These are phyloP conservation scores for Ogataea siamensis DNA, from an alignment of 805 yeast species.

Conservation along the genomic window DNA sequence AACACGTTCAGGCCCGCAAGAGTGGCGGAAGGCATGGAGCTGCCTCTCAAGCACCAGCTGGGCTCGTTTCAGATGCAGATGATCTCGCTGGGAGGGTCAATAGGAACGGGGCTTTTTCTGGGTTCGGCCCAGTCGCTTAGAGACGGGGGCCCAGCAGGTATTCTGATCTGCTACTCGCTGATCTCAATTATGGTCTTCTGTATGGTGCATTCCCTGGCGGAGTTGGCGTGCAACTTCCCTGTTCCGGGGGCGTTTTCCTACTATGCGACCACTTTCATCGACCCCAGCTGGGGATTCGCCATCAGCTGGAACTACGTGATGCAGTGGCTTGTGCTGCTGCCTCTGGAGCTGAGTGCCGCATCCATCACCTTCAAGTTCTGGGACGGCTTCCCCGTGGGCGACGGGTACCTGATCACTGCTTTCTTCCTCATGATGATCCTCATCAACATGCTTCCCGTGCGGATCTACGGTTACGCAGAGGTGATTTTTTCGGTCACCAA, in stretches of 20 bases:
- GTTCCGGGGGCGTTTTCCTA: slow-evolving; percentile 63
- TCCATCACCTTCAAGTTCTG: slow-evolving; percentile 53
- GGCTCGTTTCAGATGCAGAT: slow-evolving; percentile 52
- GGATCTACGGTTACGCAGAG: slow-evolving; percentile 55
- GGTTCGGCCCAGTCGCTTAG: slow-evolving; percentile 60
- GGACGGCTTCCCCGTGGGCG: slow-evolving; percentile 40
- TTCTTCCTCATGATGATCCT: slow-evolving; percentile 47
- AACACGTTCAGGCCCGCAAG: slow-evolving; percentile 31
- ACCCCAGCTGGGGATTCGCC: slow-evolving; percentile 62
- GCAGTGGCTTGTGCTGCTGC: slow-evolving; percentile 51
- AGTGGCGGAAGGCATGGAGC: slow-evolving; percentile 21
- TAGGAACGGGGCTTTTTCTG: slow-evolving; percentile 68
- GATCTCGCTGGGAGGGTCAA: slow-evolving; percentile 66
- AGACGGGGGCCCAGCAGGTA: slow-evolving; percentile 64
- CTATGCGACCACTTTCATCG: slow-evolving; percentile 59
- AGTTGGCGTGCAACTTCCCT: slow-evolving; percentile 59
- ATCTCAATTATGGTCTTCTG: slow-evolving; percentile 56
- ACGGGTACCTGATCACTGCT: slow-evolving; percentile 49
- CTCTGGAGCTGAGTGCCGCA: slow-evolving; percentile 53
- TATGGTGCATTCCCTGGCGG: slow-evolving; percentile 63
- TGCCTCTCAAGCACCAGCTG: slow-evolving; percentile 24
- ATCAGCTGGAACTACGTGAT: slow-evolving; percentile 56
- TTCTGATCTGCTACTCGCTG: slow-evolving; percentile 53
- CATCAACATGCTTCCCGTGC: slow-evolving; percentile 54
- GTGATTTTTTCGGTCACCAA: slow-evolving; percentile 48